Conservation (phyloP, 192 early-diverging fungal species). For the Coemansia sp. region DNA sequence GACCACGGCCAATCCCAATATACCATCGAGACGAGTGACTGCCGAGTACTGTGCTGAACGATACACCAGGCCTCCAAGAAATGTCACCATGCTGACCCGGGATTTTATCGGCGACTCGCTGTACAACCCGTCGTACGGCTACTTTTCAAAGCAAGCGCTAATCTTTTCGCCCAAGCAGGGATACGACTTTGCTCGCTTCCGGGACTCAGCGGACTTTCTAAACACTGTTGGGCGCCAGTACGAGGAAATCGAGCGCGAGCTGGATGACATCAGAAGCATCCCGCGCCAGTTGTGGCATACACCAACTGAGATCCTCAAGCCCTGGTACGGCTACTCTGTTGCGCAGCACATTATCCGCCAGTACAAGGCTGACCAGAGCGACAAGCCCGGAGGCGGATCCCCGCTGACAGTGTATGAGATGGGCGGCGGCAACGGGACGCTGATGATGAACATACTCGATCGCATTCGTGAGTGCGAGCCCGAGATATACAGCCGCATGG, state of each 20-base stretch:
- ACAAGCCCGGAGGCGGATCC: constrained; percentile 20
- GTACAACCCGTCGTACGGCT: constrained; percentile 95
- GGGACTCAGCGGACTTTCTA: constrained; percentile 71
- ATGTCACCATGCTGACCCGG: constrained; percentile 68
- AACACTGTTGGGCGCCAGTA: constrained; percentile 72
- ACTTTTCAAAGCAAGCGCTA: constrained; percentile 92
- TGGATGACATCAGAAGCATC: constrained; percentile 70
- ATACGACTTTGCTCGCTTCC: constrained; percentile 63
- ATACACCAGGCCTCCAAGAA: constrained; percentile 50
- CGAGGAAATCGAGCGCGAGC: constrained; percentile 72
- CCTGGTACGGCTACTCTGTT: constrained; percentile 88
- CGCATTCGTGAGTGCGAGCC: constrained; percentile 77
- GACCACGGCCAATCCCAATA: constrained; percentile 41
- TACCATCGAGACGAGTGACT: constrained; percentile 32
- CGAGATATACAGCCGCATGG: constrained; percentile 69
- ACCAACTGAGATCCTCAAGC: constrained; percentile 90
- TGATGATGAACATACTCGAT: constrained; percentile 92
- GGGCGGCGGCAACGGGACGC: constrained; percentile 94
- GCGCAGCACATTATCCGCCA: constrained; percentile 83
- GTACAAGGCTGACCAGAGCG: constrained; percentile 60
- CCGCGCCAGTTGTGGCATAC: constrained; percentile 97
- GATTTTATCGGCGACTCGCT: constrained; percentile 95
- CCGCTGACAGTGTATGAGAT: constrained; percentile 90
- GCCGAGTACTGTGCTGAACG: constrained; percentile 33
- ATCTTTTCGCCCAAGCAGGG: constrained; percentile 68